phyloP scores from a whole-genome alignment of 352 stramenopile species.

The Phytophthora meadii region DNA sequence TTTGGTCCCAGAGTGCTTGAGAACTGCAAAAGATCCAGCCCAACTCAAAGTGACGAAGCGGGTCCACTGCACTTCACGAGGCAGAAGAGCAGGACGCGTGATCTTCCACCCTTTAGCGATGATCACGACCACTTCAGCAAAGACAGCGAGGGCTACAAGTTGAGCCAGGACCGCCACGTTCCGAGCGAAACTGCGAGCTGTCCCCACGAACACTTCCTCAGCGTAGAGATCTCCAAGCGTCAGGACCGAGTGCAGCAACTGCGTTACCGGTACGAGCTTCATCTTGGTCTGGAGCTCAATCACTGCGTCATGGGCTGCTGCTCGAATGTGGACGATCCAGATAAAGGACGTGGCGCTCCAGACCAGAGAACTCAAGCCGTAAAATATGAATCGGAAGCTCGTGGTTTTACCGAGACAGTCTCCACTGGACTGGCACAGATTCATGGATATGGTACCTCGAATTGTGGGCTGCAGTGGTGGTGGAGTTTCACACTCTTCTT shows the following conservation, averaged over 20 bases:
- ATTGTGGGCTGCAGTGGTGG: constrained; percentile 37
- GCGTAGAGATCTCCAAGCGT: constrained; percentile 43
- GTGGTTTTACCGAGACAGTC: constrained; percentile 41
- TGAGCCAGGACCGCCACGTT: constrained; percentile 51
- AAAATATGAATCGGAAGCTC: constrained; percentile 37
- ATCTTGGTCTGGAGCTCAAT: constrained; percentile 66
- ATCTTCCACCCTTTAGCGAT: constrained; percentile 81
- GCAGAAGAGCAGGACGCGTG: constrained; percentile 50
- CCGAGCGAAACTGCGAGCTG: constrained; percentile 39
- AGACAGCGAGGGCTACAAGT: constrained; percentile 52
- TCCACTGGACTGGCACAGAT: constrained; percentile 51
- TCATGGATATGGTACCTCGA: constrained; percentile 53
- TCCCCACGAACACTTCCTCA: constrained; percentile 41
- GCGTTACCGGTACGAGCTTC: constrained; percentile 53
- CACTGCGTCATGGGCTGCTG: constrained; percentile 46
- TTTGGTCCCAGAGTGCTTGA: constrained; percentile 51
- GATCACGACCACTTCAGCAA: constrained; percentile 58
- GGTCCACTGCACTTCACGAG: constrained; percentile 63
- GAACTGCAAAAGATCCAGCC: constrained; percentile 49
- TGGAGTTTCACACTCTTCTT: constrained; percentile 33
- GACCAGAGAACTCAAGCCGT: constrained; percentile 38
- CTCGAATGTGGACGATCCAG: constrained; percentile 61
- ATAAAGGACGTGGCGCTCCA: constrained; percentile 48
- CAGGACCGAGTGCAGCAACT: constrained; percentile 40
- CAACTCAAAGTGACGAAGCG: constrained; percentile 61